phyloP scores from a whole-genome alignment of 495 filamentous ascomycete species.

The Tuber aestivum region DNA sequence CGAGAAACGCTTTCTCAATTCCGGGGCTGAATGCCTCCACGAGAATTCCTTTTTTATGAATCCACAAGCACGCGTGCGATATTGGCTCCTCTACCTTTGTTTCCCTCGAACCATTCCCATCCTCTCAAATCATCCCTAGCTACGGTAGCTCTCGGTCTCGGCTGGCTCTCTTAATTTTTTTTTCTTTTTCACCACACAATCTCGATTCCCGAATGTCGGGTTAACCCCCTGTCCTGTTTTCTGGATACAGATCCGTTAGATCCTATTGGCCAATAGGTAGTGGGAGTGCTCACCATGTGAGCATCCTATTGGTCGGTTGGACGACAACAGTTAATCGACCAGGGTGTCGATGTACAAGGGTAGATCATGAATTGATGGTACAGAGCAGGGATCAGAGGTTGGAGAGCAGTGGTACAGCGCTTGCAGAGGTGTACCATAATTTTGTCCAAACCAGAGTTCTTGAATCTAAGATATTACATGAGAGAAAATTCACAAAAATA shows the following conservation, averaged over 20 bases:
- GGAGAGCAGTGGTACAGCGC: too few species aligned
- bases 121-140: not conserved
- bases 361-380: too few species aligned
- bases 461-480: too few species aligned
- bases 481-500: too few species aligned
- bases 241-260: not conserved
- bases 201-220: not conserved
- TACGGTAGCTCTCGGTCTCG: not conserved
- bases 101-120: not conserved
- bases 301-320: not conserved
- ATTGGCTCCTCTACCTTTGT: not conserved
- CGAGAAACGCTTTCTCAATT: too few species aligned
- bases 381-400: too few species aligned
- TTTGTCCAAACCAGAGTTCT: too few species aligned
- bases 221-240: not conserved
- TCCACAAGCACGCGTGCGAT: not conserved
- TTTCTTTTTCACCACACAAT: not conserved
- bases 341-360: too few species aligned
- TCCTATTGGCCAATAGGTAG: not conserved
- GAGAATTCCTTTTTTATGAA: not conserved
- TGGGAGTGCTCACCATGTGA: not conserved
- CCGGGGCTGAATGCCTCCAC: too few species aligned
- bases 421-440: too few species aligned
- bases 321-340: not conserved
- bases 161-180: not conserved